Conservation (phyloP, 2,329 filamentous ascomycete species). For the Alternaria arborescens region DNA sequence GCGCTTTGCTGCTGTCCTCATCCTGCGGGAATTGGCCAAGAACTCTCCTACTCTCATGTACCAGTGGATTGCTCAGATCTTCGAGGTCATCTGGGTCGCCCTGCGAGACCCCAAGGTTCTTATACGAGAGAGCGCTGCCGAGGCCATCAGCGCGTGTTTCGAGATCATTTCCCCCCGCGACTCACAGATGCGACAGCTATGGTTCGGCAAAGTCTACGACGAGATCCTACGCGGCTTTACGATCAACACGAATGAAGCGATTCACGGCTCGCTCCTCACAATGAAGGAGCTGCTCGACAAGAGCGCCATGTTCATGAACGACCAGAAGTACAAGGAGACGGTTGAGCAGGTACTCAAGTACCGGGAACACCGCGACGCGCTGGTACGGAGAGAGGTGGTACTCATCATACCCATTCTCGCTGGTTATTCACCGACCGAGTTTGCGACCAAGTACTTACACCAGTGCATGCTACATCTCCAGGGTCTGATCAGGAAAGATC, state of each 20-base stretch:
- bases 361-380: constrained; percentile 89
- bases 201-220: constrained; percentile 90
- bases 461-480: constrained; percentile 98
- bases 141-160: constrained; percentile 94
- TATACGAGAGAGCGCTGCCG: constrained; percentile 89
- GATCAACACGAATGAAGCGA: constrained; percentile 81
- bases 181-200: constrained; percentile 82
- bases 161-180: constrained; percentile 95
- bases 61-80: constrained; percentile 91
- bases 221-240: constrained; percentile 81
- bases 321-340: constrained; percentile 82
- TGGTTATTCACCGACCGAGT: constrained; percentile 89
- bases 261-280: constrained; percentile 93
- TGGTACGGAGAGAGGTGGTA: constrained; percentile 89
- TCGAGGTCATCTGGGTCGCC: constrained; percentile 96
- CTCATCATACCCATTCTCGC: constrained; percentile 91
- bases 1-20: constrained; percentile 89
- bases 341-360: constrained; percentile 93
- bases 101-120: constrained; percentile 88
- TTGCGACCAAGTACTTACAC: constrained; percentile 85
- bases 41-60: constrained; percentile 97
- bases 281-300: constrained; percentile 92
- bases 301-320: constrained; percentile 99
- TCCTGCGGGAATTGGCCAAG: constrained; percentile 87
- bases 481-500: constrained; percentile 88